Conservation (phyloP, 2,329 filamentous ascomycete genomes). For the Helminthosporium solani region DNA sequence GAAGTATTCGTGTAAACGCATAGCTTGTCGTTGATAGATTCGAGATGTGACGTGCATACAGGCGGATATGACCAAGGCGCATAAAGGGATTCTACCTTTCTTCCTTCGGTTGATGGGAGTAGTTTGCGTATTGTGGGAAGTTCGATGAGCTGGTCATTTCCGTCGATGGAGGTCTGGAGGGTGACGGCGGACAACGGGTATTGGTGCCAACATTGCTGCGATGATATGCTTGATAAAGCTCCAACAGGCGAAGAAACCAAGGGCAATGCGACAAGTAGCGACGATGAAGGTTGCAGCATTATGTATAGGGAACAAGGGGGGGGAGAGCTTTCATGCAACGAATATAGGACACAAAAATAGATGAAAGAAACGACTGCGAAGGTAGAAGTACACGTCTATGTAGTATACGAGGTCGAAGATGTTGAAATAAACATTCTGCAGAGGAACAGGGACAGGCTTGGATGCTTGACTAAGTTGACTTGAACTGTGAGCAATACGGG, state of each 20-base stretch:
- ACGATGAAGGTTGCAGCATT: background rate
- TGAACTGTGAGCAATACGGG: background rate
- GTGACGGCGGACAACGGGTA: constrained; percentile 11
- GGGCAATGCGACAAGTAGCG: background rate
- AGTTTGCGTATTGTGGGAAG: background rate
- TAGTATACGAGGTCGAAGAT: background rate
- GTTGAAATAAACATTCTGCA: constrained; percentile 1
- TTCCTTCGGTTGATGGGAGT: background rate
- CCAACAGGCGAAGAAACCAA: background rate
- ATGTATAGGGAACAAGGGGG: no score
- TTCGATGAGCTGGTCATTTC: constrained; percentile 7
- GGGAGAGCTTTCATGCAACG: no score
- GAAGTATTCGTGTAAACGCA: constrained; percentile 34
- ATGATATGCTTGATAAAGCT: constrained; percentile 3
- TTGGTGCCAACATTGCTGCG: constrained; percentile 31
- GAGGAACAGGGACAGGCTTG: no score
- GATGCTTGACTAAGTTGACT: no score
- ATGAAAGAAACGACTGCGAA: no score
- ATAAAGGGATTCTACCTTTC: background rate
- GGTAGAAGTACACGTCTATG: no score
- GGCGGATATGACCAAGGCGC: constrained; percentile 30
- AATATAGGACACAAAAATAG: background rate
- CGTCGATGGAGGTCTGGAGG: constrained; percentile 17
- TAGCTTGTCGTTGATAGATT: constrained; percentile 23
- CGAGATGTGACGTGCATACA: constrained; percentile 25